phyloP scores from a whole-genome alignment of 371 early-diverging fungal genomes.

The Rhizopus arrhizus region DNA sequence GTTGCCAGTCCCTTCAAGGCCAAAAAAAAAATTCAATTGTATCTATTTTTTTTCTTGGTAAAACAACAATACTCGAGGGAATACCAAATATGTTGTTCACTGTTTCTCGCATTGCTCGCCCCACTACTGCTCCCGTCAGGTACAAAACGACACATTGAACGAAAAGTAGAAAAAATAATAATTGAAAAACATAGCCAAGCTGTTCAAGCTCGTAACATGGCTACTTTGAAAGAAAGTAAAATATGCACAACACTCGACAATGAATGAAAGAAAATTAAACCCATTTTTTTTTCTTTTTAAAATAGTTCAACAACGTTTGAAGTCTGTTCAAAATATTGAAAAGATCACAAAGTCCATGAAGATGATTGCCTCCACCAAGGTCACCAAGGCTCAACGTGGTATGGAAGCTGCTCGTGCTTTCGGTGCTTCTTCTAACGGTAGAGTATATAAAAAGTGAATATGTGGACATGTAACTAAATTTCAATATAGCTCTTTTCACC shows the following conservation, averaged over 20 bases:
- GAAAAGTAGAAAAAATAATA: too few species aligned
- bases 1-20: too few species aligned
- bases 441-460: not conserved
- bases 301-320: slow-evolving; percentile 92
- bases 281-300: too few species aligned
- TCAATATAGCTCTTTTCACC: slow-evolving; percentile 70
- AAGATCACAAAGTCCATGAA: slow-evolving; percentile 99
- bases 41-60: not conserved
- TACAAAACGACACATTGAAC: not conserved
- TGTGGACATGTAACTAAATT: not conserved
- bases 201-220: slow-evolving; percentile 88
- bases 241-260: not conserved
- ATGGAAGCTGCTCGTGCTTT: slow-evolving; percentile 93
- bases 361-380: slow-evolving; percentile 99
- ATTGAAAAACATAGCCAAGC: slow-evolving; percentile 35
- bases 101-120: slow-evolving; percentile 44
- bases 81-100: slow-evolving; percentile 28
- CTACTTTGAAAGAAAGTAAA: slow-evolving; percentile 91
- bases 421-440: slow-evolving; percentile 79
- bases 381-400: slow-evolving; percentile 89
- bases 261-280: too few species aligned
- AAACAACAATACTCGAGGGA: not conserved
- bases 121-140: slow-evolving; percentile 37
- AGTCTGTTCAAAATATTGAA: slow-evolving; percentile 96
- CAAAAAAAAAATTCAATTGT: too few species aligned